Evolutionary conservation across 345 rosid species (phyloP), one percentile per base, ranked within the genome.

Genomic region (Anacardium occidentale): DNA sequence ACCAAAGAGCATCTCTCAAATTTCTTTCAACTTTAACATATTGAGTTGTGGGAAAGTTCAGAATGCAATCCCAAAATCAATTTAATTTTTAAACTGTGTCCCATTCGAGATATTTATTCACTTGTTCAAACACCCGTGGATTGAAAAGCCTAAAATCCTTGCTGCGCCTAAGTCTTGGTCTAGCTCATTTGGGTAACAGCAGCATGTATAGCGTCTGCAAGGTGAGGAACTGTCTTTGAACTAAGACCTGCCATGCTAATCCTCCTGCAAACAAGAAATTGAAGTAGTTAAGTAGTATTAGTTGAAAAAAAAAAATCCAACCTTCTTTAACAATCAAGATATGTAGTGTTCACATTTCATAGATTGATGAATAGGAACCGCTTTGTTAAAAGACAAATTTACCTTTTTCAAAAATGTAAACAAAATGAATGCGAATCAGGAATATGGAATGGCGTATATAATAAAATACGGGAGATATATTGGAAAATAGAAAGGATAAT

Each of bases 201-300:
- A 66, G 90, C 91, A 81, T 90, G 91, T 13, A 90, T 85, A 22
- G 96, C 92, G 60, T 85, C 92, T 0, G 87, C 86, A 21, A 90
- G 90, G 73, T 85, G 86, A 63, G 91, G 90, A 52, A 88, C 83
- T 2, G 91, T 90, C 76, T 68, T 86, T 4, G 86, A 59, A 65
- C 92, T 88, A 48, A 90, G 84, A 45, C 92, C 92, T 15, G 96
- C 91, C 87, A 90, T 83, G 85, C 92, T 90, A 66, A 90, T 90
- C 75, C 96, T 86, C 91, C 96, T 90, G 90, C 82, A 81, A 78
- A 73, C 45, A 45, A 18, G 42, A 59, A 62, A 44, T 44, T 18
- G 18, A 10, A 66, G 10, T 40, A 37, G 42, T 7, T 5, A 7
- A 37, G 42, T 7, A 45, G 48, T 20, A 15, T 70, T 10, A 59